Conservation (phyloP, 148 eudicot genomes). For the Rheum nobile region DNA sequence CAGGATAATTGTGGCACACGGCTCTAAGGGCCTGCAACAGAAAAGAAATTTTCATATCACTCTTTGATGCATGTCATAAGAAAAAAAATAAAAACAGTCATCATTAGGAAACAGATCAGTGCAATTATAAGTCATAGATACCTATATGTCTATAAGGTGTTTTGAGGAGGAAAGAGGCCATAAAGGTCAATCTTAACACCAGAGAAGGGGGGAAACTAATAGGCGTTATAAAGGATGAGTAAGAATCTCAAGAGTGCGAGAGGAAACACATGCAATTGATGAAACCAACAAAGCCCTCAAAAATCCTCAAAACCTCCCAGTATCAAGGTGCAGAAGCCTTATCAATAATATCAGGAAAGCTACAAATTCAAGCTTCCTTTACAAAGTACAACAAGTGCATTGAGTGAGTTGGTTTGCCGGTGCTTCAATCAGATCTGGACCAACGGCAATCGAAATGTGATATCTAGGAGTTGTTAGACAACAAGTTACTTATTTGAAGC, state of each 20-base stretch:
- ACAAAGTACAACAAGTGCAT: neutral
- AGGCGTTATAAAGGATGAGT: neutral
- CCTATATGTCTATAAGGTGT: neutral
- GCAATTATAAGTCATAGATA: neutral
- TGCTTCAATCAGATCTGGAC: no score
- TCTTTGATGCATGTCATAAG: neutral
- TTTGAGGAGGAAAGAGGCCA: neutral
- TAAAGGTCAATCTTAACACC: neutral
- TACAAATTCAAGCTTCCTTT: neutral
- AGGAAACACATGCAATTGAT: neutral
- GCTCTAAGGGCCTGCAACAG: slow-evolving; percentile 82
- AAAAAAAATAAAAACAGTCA: neutral
- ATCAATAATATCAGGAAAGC: neutral
- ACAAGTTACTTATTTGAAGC: neutral
- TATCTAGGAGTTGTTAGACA: neutral
- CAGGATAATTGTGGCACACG: slow-evolving; percentile 87
- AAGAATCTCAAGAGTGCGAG: neutral
- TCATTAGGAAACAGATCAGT: neutral
- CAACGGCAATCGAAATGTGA: neutral
- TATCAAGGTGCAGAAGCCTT: neutral
- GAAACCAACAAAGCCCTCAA: neutral
- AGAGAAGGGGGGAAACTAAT: neutral
- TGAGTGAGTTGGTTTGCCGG: no score
- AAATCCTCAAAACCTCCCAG: neutral
- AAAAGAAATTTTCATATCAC: neutral